Evolutionary conservation across 2,329 filamentous ascomycete genomes (phyloP), one percentile per base, ranked within the genome.

Genomic region (Talaromyces sp.): DNA sequence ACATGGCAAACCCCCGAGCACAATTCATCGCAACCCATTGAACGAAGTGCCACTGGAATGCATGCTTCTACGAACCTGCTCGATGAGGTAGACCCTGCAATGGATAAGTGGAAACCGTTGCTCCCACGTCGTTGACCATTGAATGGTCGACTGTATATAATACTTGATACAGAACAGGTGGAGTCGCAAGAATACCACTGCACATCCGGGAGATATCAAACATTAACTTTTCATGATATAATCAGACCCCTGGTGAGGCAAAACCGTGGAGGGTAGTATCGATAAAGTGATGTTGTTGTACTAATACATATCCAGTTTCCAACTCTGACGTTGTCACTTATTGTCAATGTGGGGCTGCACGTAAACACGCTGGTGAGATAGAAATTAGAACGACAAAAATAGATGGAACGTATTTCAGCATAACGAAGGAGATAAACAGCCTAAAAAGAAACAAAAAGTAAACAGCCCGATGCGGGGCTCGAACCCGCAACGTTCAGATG

Each of bases 51-150:
- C 15, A 60, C 52, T 10, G 22, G 17, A 41, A 27, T 10, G 37
- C 39, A 37, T 13, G 25, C 35, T 13, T 17, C 64, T 5, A 45
- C 52, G 27, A 52, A 66, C 22, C 52, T 66, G 15, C 60, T 66
- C n/a, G 64, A 59, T 47, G 60, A 43, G 3, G 22, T 43, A 11
- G 64, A 52, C 31, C 45, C 59, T 35, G 45, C 60, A 11, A 47
- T 66, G 35, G 52, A 66, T 19, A 50, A 62, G 47, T 66, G 64
- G 64, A 62, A 66, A 50, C 64, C 64, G 11, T 62, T 66, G 25
- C 35, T 31, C n/a, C 64, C 64, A 25, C 41, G 50, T 17, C 64
- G 60, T n/a, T 59, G 47, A 57, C 35, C 27, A 37, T 13, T n/a
- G 33, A 7, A 56, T 8, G 1, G 8, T 54, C 9, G 7, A 54